These are phyloP conservation scores for Pseudonitzschia pungens DNA, from an alignment of 108 stramenopile genomes.

Conservation along the genomic window DNA sequence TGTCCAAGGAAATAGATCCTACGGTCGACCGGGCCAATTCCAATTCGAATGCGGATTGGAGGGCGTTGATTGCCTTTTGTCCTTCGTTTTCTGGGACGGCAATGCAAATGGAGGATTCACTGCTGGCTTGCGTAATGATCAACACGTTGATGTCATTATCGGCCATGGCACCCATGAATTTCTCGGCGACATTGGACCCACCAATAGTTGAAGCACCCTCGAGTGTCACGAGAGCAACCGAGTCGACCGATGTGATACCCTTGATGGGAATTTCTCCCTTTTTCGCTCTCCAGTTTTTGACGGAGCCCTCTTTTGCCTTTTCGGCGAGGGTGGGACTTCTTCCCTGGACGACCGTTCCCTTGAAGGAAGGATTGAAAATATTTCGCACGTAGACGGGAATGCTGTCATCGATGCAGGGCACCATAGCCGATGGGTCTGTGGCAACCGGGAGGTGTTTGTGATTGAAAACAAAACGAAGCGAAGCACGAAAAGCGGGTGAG, in stretches of 20 bases:
- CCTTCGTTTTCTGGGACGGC: constrained; percentile 76
- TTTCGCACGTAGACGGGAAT: constrained; percentile 87
- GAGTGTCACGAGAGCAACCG: constrained; percentile 72
- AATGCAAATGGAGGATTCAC: constrained; percentile 79
- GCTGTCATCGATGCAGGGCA: constrained; percentile 61
- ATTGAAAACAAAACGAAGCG: constrained; percentile 12
- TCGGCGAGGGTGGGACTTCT: constrained; percentile 52
- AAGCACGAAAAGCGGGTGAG: not conserved
- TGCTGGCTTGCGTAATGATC: constrained; percentile 86
- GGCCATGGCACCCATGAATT: constrained; percentile 84
- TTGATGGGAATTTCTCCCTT: constrained; percentile 68
- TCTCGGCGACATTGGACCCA: constrained; percentile 77
- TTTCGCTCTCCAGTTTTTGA: constrained; percentile 60
- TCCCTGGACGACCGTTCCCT: constrained; percentile 79
- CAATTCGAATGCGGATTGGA: constrained; percentile 65
- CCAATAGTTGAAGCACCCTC: constrained; percentile 86
- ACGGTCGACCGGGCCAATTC: constrained; percentile 69
- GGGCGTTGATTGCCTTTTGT: constrained; percentile 49
- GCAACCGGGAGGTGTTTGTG: not conserved
- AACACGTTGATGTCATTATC: constrained; percentile 66
- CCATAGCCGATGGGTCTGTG: constrained; percentile 78
- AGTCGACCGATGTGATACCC: constrained; percentile 82
- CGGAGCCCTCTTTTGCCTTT: constrained; percentile 37
- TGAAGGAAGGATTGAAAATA: constrained; percentile 81
- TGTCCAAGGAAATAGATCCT: constrained; percentile 43